Evolutionary conservation across 2,329 filamentous ascomycete species (phyloP).

Genomic region (Furcasterigmium furcatum): DNA sequence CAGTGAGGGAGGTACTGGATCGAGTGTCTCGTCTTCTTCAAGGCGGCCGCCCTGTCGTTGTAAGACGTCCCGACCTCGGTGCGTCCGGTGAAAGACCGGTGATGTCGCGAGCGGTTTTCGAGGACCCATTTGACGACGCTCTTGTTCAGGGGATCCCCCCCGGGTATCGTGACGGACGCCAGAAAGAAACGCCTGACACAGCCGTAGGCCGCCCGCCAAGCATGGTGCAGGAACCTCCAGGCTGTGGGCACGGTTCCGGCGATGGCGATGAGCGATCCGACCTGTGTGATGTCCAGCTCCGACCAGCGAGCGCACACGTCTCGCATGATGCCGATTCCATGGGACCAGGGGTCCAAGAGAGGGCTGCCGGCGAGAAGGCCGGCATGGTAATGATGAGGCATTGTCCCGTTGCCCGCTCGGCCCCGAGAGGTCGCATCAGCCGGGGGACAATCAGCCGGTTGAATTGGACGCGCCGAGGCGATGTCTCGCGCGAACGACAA

Average conservation of each 20-base stretch:
- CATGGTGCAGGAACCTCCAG: constrained; percentile 29
- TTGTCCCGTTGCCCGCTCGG: too few species aligned
- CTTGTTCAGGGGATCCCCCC: constrained; percentile 39
- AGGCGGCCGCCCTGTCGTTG: constrained; percentile 31
- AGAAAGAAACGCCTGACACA: constrained; percentile 40
- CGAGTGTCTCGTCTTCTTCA: constrained; percentile 36
- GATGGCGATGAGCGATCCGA: constrained; percentile 41
- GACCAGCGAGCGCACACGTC: constrained; percentile 35
- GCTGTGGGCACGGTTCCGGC: constrained; percentile 35
- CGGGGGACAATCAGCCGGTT: too few species aligned
- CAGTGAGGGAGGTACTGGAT: constrained; percentile 43
- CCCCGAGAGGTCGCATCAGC: too few species aligned
- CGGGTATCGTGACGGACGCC: constrained; percentile 38
- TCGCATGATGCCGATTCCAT: constrained; percentile 29
- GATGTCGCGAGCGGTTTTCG: constrained; percentile 31
- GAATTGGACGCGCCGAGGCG: too few species aligned
- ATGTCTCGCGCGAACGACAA: too few species aligned
- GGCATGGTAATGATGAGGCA: too few species aligned
- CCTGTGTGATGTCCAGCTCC: constrained; percentile 40
- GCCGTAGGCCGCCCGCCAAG: constrained; percentile 32
- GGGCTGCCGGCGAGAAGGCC: too few species aligned
- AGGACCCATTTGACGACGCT: constrained; percentile 43
- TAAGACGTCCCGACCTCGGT: constrained; percentile 30
- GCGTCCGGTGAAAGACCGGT: constrained; percentile 39
- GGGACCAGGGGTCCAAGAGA: constrained; percentile 23